Conservation (phyloP, 768 basidiomycete genomes). For the Macrocybe gigantea region DNA sequence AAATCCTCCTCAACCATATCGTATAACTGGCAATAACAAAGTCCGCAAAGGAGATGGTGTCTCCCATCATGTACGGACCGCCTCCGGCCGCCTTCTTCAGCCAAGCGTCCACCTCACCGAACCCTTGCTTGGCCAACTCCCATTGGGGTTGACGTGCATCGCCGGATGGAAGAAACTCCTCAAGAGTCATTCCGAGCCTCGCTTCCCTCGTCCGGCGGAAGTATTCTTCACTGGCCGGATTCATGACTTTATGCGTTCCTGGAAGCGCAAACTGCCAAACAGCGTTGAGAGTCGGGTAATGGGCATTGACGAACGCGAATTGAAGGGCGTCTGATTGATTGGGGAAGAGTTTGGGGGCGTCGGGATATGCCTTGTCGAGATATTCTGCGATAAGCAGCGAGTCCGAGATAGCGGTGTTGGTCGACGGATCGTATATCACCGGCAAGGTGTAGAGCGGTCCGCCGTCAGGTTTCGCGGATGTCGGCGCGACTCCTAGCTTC, state of each 20-base stretch:
- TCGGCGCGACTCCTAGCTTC: constrained; percentile 24
- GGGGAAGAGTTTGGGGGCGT: constrained; percentile 25
- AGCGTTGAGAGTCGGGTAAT: neutral
- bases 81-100: constrained; percentile 13
- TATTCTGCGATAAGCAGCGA: constrained; percentile 33
- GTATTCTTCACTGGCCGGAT: constrained; percentile 24
- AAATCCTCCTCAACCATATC: constrained; percentile 19
- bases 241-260: constrained; percentile 17
- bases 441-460: constrained; percentile 29
- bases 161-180: constrained; percentile 16
- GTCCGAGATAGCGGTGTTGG: constrained; percentile 24
- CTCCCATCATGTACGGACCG: constrained; percentile 26
- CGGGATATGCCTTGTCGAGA: constrained; percentile 33
- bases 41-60: constrained; percentile 27
- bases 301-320: constrained; percentile 6
- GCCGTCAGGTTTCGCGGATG: constrained; percentile 18
- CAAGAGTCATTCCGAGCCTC: constrained; percentile 12
- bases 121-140: constrained; percentile 14
- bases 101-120: constrained; percentile 14
- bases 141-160: constrained; percentile 14
- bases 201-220: constrained; percentile 22
- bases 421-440: constrained; percentile 30
- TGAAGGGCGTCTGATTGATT: constrained; percentile 13
- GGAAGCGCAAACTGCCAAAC: constrained; percentile 14
- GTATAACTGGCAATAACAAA: constrained; percentile 22